Conservation (phyloP, 192 early-diverging fungal genomes). For the Entomortierella beljakovae region DNA sequence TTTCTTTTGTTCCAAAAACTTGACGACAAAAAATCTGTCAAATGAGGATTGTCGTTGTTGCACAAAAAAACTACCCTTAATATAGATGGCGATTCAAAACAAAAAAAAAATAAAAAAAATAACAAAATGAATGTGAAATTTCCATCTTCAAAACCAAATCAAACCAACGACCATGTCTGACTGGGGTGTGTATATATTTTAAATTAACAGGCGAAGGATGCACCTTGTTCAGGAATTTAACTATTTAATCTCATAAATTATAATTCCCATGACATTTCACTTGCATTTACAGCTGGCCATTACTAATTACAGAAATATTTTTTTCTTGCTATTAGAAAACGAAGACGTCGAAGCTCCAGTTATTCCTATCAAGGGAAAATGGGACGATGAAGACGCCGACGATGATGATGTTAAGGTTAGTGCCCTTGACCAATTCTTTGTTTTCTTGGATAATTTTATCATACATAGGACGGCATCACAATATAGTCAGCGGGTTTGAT, state of each 20-base stretch:
- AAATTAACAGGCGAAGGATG: not conserved
- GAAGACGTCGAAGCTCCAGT: conserved; percentile 56
- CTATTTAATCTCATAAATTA: too few relatives aligned
- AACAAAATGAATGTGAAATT: too few relatives aligned
- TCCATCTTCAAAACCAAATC: too few relatives aligned
- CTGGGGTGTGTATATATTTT: conserved; percentile 50
- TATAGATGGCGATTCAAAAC: too few relatives aligned
- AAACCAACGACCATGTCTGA: conserved; percentile 42
- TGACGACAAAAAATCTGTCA: too few relatives aligned
- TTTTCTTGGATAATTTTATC: not conserved
- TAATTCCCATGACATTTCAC: not conserved
- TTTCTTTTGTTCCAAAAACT: too few relatives aligned
- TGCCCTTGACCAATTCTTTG: too few relatives aligned
- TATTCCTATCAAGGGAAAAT: conserved; percentile 63
- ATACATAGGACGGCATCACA: not conserved
- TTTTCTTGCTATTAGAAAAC: conserved; percentile 43
- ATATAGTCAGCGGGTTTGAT: not conserved
- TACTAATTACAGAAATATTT: not conserved
- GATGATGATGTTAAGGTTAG: conserved; percentile 67
- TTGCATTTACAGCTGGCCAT: not conserved
- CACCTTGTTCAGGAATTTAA: not conserved
- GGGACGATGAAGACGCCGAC: conserved; percentile 74
- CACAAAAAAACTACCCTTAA: too few relatives aligned
- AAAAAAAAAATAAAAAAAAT: too few relatives aligned
- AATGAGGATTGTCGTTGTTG: too few relatives aligned